phyloP scores from a whole-genome alignment of 2,329 filamentous ascomycete species.

The Microdochium trichocladiopsis region DNA sequence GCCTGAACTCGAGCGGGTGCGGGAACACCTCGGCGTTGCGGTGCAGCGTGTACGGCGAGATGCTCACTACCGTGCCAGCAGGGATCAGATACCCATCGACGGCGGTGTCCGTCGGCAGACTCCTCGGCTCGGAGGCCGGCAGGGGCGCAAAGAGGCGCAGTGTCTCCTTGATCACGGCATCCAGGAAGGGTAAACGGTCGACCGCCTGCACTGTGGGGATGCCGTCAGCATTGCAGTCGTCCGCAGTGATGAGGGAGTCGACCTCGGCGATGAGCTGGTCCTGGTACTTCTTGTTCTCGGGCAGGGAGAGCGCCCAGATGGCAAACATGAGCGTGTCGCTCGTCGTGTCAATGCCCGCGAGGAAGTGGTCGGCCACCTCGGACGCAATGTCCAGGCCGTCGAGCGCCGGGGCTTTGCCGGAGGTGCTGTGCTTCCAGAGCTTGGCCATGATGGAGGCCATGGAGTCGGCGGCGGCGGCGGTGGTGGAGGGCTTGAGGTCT shows the following conservation, averaged over 20 bases:
- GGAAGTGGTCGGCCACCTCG: slow-evolving; percentile 44
- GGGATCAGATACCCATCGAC: slow-evolving; percentile 15
- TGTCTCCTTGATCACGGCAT: slow-evolving; percentile 39
- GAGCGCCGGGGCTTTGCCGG: slow-evolving; percentile 17
- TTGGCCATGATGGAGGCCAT: slow-evolving; percentile 28
- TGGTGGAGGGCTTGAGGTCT: slow-evolving; percentile 1
- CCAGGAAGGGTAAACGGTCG: slow-evolving; percentile 34
- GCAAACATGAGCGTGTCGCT: slow-evolving; percentile 43
- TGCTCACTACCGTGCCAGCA: slow-evolving; percentile 11
- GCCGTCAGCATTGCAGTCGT: slow-evolving; percentile 15
- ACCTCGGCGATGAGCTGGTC: slow-evolving; percentile 35
- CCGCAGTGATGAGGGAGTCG: slow-evolving; percentile 2
- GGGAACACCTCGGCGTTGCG: slow-evolving; percentile 13
- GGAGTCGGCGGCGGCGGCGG: too few species aligned
- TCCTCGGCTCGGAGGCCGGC: slow-evolving; percentile 39
- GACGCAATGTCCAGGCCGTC: slow-evolving; percentile 40
- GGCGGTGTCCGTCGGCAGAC: slow-evolving; percentile 20
- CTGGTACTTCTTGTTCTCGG: slow-evolving; percentile 33
- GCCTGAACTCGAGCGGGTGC: slow-evolving; percentile 12
- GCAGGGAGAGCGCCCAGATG: slow-evolving; percentile 39
- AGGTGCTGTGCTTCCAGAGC: slow-evolving; percentile 25
- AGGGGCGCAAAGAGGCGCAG: slow-evolving; percentile 36
- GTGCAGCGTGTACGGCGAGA: slow-evolving; percentile 17
- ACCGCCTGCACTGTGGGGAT: slow-evolving; percentile 24
- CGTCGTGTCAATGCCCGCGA: slow-evolving; percentile 46